These are phyloP conservation scores for Hypomyces perniciosus DNA, from an alignment of 2,329 filamentous ascomycete species.

Conservation along the genomic window DNA sequence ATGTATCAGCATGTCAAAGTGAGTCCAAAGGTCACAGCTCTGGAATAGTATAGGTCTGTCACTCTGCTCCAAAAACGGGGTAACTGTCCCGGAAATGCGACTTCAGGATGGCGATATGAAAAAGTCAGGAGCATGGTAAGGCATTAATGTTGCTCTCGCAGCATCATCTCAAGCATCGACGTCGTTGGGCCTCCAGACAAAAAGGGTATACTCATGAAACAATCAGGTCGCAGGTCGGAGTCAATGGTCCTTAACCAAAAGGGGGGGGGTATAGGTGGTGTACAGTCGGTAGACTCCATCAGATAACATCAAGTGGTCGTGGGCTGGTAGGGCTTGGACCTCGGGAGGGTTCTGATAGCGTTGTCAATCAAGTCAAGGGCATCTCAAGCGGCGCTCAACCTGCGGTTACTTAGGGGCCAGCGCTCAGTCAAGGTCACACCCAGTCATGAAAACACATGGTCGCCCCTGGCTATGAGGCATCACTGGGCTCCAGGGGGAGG, in stretches of 20 bases:
- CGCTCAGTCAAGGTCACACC: constrained; percentile 13
- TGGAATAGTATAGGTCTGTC: constrained; percentile 7
- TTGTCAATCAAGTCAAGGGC: constrained; percentile 29
- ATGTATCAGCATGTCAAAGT: constrained; percentile 8
- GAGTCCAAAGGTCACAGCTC: constrained; percentile 11
- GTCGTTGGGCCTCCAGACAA: constrained; percentile 5
- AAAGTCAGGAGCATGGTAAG: constrained; percentile 7
- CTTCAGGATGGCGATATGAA: constrained; percentile 4
- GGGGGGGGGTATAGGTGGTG: constrained; percentile 20
- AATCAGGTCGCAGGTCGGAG: constrained; percentile 12
- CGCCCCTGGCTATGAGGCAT: constrained; percentile 18
- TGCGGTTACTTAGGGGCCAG: constrained; percentile 7
- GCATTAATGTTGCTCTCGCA: constrained; percentile 4
- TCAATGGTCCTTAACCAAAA: constrained; percentile 21
- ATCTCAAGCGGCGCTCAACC: constrained; percentile 24
- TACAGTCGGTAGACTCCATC: constrained; percentile 27
- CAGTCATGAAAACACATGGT: constrained; percentile 12
- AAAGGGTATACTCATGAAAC: constrained; percentile 18
- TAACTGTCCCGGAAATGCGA: constrained; percentile 2
- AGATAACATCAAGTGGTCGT: constrained; percentile 22
- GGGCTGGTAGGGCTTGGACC: constrained; percentile 16
- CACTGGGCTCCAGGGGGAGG: constrained; percentile 33
- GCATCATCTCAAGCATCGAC: constrained; percentile 1
- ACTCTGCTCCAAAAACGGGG: constrained; percentile 4
- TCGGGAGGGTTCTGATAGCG: constrained; percentile 13